A percentile compares a stretch with the other conserved stretches of the same genome.
phyloP scores from a whole-genome alignment of 352 stramenopile species.

The Phytopythium boreale region DNA sequence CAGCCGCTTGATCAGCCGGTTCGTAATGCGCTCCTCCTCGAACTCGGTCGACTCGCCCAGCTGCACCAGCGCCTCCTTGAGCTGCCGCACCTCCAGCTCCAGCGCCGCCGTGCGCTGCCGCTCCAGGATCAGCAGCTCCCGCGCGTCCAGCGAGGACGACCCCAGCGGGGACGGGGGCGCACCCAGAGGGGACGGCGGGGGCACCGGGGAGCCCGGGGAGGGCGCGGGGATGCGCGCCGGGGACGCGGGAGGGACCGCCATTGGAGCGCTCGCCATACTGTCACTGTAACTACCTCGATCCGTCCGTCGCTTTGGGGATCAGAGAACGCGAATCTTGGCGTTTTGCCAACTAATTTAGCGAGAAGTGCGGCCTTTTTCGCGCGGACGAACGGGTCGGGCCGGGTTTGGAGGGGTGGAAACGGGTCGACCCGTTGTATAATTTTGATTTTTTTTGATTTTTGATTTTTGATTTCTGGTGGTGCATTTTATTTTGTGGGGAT shows the following conservation, averaged over 20 bases:
- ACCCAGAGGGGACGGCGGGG: background rate
- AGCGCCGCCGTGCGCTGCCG: constrained; percentile 69
- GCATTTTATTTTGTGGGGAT: too few relatives aligned
- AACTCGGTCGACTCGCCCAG: constrained; percentile 83
- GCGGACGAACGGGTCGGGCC: too few relatives aligned
- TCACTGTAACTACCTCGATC: too few relatives aligned
- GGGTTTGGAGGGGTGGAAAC: too few relatives aligned
- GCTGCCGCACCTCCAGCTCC: constrained; percentile 61
- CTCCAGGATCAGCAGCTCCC: constrained; percentile 66
- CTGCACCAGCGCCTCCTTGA: constrained; percentile 68
- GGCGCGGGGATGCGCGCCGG: background rate
- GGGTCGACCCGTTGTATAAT: too few relatives aligned
- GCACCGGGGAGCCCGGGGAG: background rate
- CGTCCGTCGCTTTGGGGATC: too few relatives aligned
- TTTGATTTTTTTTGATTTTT: too few relatives aligned
- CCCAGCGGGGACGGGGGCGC: background rate
- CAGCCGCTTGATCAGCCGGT: constrained; percentile 79
- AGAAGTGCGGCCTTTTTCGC: too few relatives aligned
- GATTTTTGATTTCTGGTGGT: too few relatives aligned
- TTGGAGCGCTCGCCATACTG: background rate
- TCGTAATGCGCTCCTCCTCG: constrained; percentile 82
- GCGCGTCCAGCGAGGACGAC: constrained; percentile 25
- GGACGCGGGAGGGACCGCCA: background rate
- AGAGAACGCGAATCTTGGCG: background rate
- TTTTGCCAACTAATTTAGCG: too few relatives aligned